Evolutionary conservation across 805 yeast species (phyloP).

Genomic region (Saturnispora besseyi): DNA sequence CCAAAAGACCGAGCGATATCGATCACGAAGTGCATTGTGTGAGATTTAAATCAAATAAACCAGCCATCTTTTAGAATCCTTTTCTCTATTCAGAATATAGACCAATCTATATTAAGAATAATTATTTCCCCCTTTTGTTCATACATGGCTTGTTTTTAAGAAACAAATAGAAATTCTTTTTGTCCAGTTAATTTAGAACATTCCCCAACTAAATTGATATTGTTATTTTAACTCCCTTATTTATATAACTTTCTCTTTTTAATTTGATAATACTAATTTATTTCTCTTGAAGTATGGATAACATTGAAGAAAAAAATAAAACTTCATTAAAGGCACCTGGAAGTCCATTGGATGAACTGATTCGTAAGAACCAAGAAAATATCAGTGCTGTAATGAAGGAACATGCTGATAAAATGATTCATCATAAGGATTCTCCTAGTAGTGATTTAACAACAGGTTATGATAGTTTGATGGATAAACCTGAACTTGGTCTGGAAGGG

Average conservation of each 20-base stretch:
- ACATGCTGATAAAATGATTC: neutral
- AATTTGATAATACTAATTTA: neutral
- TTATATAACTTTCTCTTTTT: neutral
- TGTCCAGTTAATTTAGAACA: neutral
- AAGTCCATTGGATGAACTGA: neutral
- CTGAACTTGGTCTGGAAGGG: neutral
- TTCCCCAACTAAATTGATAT: neutral
- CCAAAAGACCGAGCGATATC: no score
- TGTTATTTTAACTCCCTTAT: neutral
- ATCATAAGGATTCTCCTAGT: neutral
- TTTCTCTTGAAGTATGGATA: neutral
- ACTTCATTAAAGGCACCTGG: neutral
- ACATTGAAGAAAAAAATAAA: neutral
- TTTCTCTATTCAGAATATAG: neutral
- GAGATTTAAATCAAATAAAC: neutral
- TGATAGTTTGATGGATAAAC: neutral
- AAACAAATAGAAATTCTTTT: neutral
- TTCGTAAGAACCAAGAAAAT: neutral
- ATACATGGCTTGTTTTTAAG: neutral
- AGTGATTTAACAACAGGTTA: neutral
- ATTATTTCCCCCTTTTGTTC: no score
- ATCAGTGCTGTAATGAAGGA: neutral
- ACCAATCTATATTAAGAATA: neutral
- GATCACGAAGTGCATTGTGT: no score
- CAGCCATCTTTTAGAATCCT: neutral